A percentile compares a stretch with the other conserved stretches of the same genome.
phyloP scores from a whole-genome alignment of 345 rosid genomes.

The Orychophragmus violaceus region DNA sequence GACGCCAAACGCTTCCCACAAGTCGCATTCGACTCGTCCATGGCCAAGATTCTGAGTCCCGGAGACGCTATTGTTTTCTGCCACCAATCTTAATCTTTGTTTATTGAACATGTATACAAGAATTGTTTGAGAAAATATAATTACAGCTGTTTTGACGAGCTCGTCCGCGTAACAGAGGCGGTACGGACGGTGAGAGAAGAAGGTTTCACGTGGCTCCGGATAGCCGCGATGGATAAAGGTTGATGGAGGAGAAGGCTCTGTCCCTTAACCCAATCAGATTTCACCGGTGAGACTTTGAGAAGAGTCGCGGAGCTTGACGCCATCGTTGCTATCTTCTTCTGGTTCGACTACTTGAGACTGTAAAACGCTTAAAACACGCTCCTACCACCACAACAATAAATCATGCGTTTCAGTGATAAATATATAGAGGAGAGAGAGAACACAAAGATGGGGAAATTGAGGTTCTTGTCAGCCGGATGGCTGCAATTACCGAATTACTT shows the following conservation, averaged over 20 bases:
- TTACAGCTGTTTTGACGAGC: constrained; percentile 90
- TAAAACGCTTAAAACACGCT: not conserved
- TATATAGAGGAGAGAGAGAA: not conserved
- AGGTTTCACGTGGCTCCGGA: constrained; percentile 33
- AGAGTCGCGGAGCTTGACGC: constrained; percentile 64
- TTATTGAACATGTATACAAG: not conserved
- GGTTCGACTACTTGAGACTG: not conserved
- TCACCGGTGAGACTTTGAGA: constrained; percentile 67
- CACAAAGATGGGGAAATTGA: constrained; percentile 14
- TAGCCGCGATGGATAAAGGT: constrained; percentile 41
- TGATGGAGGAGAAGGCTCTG: constrained; percentile 47
- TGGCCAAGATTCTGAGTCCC: constrained; percentile 89
- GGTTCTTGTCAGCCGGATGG: constrained; percentile 20
- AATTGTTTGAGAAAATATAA: not conserved
- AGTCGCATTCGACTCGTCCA: constrained; percentile 97
- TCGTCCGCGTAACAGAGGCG: constrained; percentile 76
- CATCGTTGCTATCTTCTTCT: constrained; percentile 38
- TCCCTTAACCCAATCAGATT: constrained; percentile 76
- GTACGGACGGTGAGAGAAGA: constrained; percentile 59
- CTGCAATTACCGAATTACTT: no score
- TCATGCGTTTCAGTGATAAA: not conserved
- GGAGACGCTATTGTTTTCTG: constrained; percentile 91
- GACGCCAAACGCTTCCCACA: constrained; percentile 92
- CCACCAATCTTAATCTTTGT: not conserved
- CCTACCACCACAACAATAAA: not conserved